phyloP scores from a whole-genome alignment of 2,329 filamentous ascomycete genomes.

The Leptographium lundbergii region DNA sequence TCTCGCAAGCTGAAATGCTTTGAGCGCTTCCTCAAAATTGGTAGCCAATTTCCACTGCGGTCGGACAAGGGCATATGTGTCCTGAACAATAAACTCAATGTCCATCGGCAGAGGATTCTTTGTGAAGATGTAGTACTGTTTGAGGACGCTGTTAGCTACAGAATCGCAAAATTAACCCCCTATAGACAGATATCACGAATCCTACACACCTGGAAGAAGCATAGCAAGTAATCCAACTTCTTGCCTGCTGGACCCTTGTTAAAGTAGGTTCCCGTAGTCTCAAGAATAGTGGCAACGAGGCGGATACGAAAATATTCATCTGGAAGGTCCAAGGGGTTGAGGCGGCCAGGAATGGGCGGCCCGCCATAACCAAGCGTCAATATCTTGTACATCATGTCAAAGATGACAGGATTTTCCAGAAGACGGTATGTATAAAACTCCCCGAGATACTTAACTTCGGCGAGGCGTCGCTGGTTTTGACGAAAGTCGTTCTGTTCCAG shows the following conservation, averaged over 20 bases:
- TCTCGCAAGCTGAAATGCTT: slow-evolving; percentile 76
- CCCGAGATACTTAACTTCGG: slow-evolving; percentile 90
- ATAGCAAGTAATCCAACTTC: slow-evolving; percentile 94
- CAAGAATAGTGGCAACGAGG: slow-evolving; percentile 74
- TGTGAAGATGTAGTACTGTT: slow-evolving; percentile 77
- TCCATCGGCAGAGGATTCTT: slow-evolving; percentile 92
- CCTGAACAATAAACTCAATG: slow-evolving; percentile 90
- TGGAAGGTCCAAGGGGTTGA: slow-evolving; percentile 70
- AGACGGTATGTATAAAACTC: slow-evolving; percentile 97
- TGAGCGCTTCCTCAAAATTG: slow-evolving; percentile 70
- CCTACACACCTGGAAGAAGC: slow-evolving; percentile 68
- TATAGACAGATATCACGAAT: neutral
- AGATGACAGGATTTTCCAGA: slow-evolving; percentile 88
- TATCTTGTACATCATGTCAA: slow-evolving; percentile 89
- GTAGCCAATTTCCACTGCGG: slow-evolving; percentile 86
- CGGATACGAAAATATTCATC: slow-evolving; percentile 96
- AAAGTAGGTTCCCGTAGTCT: slow-evolving; percentile 94
- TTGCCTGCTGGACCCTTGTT: slow-evolving; percentile 88
- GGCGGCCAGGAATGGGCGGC: slow-evolving; percentile 63
- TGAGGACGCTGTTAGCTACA: neutral
- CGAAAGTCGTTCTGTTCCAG: slow-evolving; percentile 96
- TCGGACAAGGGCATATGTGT: slow-evolving; percentile 72
- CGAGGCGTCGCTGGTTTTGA: slow-evolving; percentile 86
- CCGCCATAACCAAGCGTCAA: slow-evolving; percentile 86
- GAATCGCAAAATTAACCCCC: neutral